A percentile compares a stretch with the other conserved stretches of the same genome.
Conservation (phyloP, 306 rosid genomes). For the Neltuma alba region DNA sequence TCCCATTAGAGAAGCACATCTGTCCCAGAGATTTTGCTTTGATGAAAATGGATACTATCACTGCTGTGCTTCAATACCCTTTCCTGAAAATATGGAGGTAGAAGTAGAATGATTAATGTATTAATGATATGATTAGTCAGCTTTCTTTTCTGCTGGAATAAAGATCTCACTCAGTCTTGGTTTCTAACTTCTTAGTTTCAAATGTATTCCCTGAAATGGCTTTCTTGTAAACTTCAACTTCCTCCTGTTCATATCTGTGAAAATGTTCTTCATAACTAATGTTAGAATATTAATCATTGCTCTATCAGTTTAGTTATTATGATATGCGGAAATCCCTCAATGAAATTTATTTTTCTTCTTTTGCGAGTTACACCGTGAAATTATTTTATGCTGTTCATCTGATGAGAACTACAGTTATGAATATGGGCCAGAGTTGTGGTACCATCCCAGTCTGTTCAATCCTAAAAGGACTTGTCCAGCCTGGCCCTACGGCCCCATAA, state of each 20-base stretch:
- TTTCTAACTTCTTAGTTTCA: slow-evolving; percentile 2
- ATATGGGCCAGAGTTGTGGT: background rate
- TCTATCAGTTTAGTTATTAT: background rate
- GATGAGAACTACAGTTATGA: background rate
- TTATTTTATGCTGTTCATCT: background rate
- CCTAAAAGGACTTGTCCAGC: background rate
- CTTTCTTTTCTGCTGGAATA: slow-evolving; percentile 36
- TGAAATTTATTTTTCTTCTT: background rate
- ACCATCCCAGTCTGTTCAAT: background rate
- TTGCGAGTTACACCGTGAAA: too few relatives aligned
- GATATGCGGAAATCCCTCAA: background rate
- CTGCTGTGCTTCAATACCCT: slow-evolving; percentile 80
- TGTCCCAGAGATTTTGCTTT: slow-evolving; percentile 73
- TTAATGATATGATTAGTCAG: background rate
- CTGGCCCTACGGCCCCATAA: background rate
- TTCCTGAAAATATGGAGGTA: slow-evolving; percentile 61
- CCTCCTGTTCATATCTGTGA: slow-evolving; percentile 8
- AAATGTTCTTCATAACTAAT: background rate
- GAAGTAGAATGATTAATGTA: slow-evolving; percentile 41
- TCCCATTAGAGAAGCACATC: slow-evolving; percentile 88
- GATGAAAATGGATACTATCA: slow-evolving; percentile 82
- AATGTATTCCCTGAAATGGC: background rate
- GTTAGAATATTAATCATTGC: background rate
- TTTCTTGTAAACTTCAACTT: slow-evolving; percentile 24
- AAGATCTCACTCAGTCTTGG: slow-evolving; percentile 21